Percentiles rank a stretch among this genome's conserved stretches.
Conservation (phyloP, 805 yeast genomes). For the Ogataea degrootiae region DNA sequence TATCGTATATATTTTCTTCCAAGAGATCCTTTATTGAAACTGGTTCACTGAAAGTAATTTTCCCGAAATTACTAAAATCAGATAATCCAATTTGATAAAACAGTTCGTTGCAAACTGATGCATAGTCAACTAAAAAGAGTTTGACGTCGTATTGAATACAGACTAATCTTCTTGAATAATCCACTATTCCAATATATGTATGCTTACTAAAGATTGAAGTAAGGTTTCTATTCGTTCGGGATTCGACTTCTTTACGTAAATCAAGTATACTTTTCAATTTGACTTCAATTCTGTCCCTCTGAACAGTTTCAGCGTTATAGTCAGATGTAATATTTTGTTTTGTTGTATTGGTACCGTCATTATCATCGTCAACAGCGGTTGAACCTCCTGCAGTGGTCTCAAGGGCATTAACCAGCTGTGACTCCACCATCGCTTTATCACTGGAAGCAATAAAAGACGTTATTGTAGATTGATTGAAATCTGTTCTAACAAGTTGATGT, state of each 20-base stretch:
- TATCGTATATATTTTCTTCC: conserved; percentile 29
- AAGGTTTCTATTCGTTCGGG: conserved; percentile 42
- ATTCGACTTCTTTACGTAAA: conserved; percentile 48
- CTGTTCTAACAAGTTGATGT: conserved; percentile 67
- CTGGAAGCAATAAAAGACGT: conserved; percentile 31
- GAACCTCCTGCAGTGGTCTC: neutral
- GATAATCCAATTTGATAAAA: conserved; percentile 78
- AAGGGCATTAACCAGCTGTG: neutral
- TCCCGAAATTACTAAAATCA: conserved; percentile 81
- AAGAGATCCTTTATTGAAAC: conserved; percentile 36
- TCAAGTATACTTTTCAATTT: conserved; percentile 54
- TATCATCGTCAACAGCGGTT: neutral
- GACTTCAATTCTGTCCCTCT: conserved; percentile 34
- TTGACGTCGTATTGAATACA: conserved; percentile 84
- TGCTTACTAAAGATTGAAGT: conserved; percentile 66
- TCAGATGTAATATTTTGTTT: neutral
- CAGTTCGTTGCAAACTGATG: conserved; percentile 57
- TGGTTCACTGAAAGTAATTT: conserved; percentile 33
- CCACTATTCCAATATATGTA: conserved; percentile 80
- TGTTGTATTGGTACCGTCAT: too few species aligned
- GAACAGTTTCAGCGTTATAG: neutral
- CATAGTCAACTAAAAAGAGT: conserved; percentile 76
- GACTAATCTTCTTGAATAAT: conserved; percentile 59
- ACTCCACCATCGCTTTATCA: neutral
- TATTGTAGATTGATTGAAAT: conserved; percentile 55